Evolutionary conservation across 805 yeast species (phyloP), one percentile per base, ranked within the genome.

Genomic region (Cyberlindnera samutprakarnensis): DNA sequence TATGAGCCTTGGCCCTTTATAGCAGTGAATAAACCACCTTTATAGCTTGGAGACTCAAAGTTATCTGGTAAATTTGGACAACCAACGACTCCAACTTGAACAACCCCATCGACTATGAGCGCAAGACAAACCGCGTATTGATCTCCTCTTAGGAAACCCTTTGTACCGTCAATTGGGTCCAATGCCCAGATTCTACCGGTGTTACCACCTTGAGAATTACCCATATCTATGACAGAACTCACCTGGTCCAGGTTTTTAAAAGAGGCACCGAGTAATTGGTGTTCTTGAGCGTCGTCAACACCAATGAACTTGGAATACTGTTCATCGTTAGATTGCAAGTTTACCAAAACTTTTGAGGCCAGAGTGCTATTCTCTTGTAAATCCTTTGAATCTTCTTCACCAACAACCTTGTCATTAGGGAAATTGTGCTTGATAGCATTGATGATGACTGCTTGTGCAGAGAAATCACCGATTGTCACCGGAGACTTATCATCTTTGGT

Each of bases 101-200:
- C 94, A 30, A 72, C 65, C 11, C 95, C 94, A 49, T 88, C 81
- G 19, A 77, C 94, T 28, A 92, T 78, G 43, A 92, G 62, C 0
- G 95, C 96, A 27, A 92, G 64, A 53, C 99, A 92, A 2, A 92
- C 94, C 2, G 98, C 96, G 57, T 86, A 92, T 54, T 92, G 99
- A 43, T 88, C 96, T 28, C 95, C 94, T 51, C 99, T 70, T 33
- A 92, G 62, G 54, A 92, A 92, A 0, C 99, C 99, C 55, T 79
- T 92, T 14, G 99, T 92, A 7, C 99, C 99, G 53, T 92, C 99
- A 40, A 92, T 88, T 24, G 99, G 99, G 52, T 92, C 99, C 49
- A 92, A 62, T 1, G 96, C 95, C 99, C 99, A 92, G 53, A 85
- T 76, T 39, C 98, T 67, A 16, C 95, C 94, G 23, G 57, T 63